A percentile compares a stretch with the other conserved stretches of the same genome.
Evolutionary conservation across 805 yeast genomes (phyloP).

Genomic region (Scheffersomyces amazonensis): DNA sequence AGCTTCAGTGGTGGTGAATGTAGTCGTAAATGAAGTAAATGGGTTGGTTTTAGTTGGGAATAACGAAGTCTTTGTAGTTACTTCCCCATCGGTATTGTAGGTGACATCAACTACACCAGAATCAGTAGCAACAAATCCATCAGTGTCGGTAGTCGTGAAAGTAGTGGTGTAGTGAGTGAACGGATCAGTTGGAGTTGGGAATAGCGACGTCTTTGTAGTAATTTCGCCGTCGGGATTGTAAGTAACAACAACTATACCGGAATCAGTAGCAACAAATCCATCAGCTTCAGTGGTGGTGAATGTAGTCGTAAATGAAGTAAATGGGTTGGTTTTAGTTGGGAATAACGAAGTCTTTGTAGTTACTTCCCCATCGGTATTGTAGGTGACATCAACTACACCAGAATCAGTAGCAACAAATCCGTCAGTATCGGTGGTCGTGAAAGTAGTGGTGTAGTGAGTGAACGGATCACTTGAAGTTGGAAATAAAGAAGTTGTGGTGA

Average conservation of each 20-base stretch:
- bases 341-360: slow-evolving; percentile 7
- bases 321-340: not conserved
- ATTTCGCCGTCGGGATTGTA: slow-evolving; percentile 5
- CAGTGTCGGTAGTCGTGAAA: slow-evolving; percentile 8
- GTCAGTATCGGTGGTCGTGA: slow-evolving; percentile 7
- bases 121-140: slow-evolving; percentile 12
- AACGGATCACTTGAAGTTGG: not conserved
- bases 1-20: slow-evolving; percentile 5
- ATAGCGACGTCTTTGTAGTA: slow-evolving; percentile 1
- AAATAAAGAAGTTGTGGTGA: slow-evolving; percentile 2
- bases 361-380: slow-evolving; percentile 7
- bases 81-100: slow-evolving; percentile 7
- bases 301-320: slow-evolving; percentile 3
- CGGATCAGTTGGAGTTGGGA: slow-evolving; percentile 3
- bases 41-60: not conserved
- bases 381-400: slow-evolving; percentile 10
- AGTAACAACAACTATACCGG: slow-evolving; percentile 3
- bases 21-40: slow-evolving; percentile 2
- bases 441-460: slow-evolving; percentile 2
- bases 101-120: slow-evolving; percentile 14
- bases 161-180: slow-evolving; percentile 6
- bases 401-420: slow-evolving; percentile 13
- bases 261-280: slow-evolving; percentile 3
- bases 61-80: slow-evolving; percentile 7
- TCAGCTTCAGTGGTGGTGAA: slow-evolving; percentile 5